Conservation (phyloP, 148 eudicot species). For the Chenopodium quinoa region DNA sequence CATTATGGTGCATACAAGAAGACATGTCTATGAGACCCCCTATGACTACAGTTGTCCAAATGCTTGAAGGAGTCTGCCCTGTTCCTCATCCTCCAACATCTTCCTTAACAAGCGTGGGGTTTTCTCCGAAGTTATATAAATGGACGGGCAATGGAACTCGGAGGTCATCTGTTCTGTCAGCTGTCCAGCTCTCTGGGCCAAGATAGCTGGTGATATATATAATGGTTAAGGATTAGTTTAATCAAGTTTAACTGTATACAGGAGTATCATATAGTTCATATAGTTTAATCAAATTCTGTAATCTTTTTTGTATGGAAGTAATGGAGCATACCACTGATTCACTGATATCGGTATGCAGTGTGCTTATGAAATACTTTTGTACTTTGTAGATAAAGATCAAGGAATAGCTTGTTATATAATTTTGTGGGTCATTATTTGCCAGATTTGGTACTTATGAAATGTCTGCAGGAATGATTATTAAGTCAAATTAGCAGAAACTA, state of each 20-base stretch:
- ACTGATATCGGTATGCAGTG: no score
- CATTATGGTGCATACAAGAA: slow-evolving; percentile 96
- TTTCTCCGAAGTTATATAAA: slow-evolving; percentile 29
- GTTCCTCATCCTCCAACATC: slow-evolving; percentile 77
- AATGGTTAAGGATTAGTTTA: neutral
- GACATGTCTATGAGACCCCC: slow-evolving; percentile 79
- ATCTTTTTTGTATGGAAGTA: no score
- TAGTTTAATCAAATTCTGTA: no score
- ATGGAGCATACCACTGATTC: no score
- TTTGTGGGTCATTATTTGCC: no score
- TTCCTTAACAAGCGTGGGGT: slow-evolving; percentile 48
- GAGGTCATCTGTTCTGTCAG: neutral
- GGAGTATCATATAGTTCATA: neutral
- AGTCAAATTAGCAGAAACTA: no score
- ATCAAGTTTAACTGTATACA: no score
- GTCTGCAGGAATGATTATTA: no score
- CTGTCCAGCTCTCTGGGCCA: slow-evolving; percentile 5
- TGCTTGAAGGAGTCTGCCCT: slow-evolving; percentile 80
- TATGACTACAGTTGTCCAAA: slow-evolving; percentile 86
- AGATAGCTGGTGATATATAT: neutral
- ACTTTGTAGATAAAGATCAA: no score
- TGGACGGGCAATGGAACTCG: neutral
- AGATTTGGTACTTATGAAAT: no score
- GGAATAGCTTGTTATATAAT: no score
- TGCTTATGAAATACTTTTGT: no score